Conservation (phyloP, 176 grass and related monocot genomes). For the Bothriochloa decipiens region DNA sequence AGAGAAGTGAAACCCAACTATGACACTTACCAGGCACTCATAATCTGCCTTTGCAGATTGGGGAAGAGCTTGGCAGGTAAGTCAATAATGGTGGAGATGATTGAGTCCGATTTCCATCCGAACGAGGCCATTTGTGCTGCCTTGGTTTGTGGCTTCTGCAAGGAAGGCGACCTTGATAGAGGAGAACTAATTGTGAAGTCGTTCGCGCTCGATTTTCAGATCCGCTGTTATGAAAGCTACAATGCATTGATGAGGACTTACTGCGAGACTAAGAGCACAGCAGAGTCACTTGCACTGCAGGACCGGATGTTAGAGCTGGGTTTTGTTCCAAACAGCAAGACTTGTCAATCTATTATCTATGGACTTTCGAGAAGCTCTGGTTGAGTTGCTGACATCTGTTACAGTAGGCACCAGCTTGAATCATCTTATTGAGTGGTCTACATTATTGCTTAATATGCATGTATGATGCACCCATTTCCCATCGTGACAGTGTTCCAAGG, state of each 20-base stretch:
- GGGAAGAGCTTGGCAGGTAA: conserved; percentile 58
- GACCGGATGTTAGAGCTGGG: conserved; percentile 75
- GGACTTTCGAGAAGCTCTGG: conserved; percentile 55
- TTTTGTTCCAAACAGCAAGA: conserved; percentile 73
- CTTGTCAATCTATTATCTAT: conserved; percentile 70
- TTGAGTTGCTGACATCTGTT: conserved; percentile 22
- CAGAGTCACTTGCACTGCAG: conserved; percentile 61
- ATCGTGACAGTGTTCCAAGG: not conserved
- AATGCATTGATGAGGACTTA: conserved; percentile 67
- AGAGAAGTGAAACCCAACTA: conserved; percentile 59
- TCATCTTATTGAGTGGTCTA: not conserved
- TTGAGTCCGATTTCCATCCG: conserved; percentile 43
- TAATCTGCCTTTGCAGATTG: conserved; percentile 68
- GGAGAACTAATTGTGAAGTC: conserved; percentile 62
- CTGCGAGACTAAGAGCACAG: conserved; percentile 51
- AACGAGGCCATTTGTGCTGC: conserved; percentile 60
- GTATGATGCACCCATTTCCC: not conserved
- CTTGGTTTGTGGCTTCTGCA: conserved; percentile 75
- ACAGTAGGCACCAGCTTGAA: conserved; percentile 1
- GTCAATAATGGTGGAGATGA: conserved; percentile 64
- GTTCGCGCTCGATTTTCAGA: conserved; percentile 63
- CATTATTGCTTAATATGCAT: not conserved
- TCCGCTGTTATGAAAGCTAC: conserved; percentile 64
- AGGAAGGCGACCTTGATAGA: conserved; percentile 60
- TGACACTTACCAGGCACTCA: conserved; percentile 50